A percentile compares a stretch with the other conserved stretches of the same genome.
These are phyloP conservation scores for Aspergillus hortae DNA, from an alignment of 2,329 filamentous ascomycete species.

Conservation along the genomic window DNA sequence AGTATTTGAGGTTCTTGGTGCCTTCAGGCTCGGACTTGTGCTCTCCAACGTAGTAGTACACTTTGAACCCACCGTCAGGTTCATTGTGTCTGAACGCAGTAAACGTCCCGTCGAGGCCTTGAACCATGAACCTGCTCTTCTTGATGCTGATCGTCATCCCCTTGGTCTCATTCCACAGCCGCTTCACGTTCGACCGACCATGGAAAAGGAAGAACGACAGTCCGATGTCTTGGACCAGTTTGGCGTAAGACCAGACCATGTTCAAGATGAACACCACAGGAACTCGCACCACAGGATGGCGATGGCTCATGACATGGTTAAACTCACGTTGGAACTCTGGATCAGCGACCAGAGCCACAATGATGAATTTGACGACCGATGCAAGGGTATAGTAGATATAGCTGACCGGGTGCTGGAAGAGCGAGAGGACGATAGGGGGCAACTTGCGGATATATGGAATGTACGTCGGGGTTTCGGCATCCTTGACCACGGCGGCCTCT, in stretches of 20 bases:
- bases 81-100: slow-evolving; percentile 48
- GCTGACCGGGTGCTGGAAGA: slow-evolving; percentile 33
- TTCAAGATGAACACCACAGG: slow-evolving; percentile 43
- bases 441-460: slow-evolving; percentile 28
- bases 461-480: slow-evolving; percentile 23
- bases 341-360: slow-evolving; percentile 51
- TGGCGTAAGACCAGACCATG: slow-evolving; percentile 48
- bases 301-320: slow-evolving; percentile 40
- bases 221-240: slow-evolving; percentile 40
- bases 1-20: slow-evolving; percentile 38
- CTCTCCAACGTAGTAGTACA: slow-evolving; percentile 38
- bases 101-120: slow-evolving; percentile 46
- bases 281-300: slow-evolving; percentile 33
- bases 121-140: slow-evolving; percentile 46
- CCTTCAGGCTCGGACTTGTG: slow-evolving; percentile 46
- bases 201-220: slow-evolving; percentile 50
- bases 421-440: slow-evolving; percentile 17
- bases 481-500: slow-evolving; percentile 21
- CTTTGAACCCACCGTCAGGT: slow-evolving; percentile 37
- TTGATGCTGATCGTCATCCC: slow-evolving; percentile 48
- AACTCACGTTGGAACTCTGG: slow-evolving; percentile 52
- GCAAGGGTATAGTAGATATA: slow-evolving; percentile 44
- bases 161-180: slow-evolving; percentile 48
- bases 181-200: slow-evolving; percentile 46
- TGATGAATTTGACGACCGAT: slow-evolving; percentile 46